These are phyloP conservation scores for Rickenella mellea DNA, from an alignment of 768 basidiomycete genomes.

Conservation along the genomic window DNA sequence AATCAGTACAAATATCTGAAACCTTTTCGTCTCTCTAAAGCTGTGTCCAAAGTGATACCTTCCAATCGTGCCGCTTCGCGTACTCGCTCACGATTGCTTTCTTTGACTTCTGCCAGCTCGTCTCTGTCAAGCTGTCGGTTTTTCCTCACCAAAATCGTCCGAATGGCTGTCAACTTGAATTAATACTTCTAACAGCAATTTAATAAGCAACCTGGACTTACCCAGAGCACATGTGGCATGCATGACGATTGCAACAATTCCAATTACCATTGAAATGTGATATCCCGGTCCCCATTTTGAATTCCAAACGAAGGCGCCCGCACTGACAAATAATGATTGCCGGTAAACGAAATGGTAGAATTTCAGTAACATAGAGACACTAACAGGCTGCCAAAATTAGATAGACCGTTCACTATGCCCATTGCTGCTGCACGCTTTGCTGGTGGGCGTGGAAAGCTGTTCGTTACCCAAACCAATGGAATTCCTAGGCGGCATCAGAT, in stretches of 20 bases:
- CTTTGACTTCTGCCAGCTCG: conserved; percentile 34
- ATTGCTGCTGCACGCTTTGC: conserved; percentile 13
- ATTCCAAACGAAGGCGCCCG: conserved; percentile 6
- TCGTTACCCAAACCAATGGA: conserved; percentile 1
- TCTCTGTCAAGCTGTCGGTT: conserved; percentile 43
- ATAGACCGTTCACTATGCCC: conserved; percentile 10
- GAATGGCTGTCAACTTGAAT: conserved; percentile 26
- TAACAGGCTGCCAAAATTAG: not conserved
- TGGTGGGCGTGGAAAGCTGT: conserved; percentile 7
- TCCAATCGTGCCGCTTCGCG: conserved; percentile 51
- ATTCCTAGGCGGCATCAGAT: not conserved
- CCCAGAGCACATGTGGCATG: not conserved
- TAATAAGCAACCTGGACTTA: too few species aligned
- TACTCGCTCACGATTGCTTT: conserved; percentile 37
- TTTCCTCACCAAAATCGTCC: conserved; percentile 33
- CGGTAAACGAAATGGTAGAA: not conserved
- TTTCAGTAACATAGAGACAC: too few species aligned
- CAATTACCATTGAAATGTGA: conserved; percentile 8
- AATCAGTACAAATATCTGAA: conserved; percentile 48
- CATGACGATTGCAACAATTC: conserved; percentile 1
- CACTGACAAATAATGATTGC: not conserved
- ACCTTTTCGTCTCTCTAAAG: conserved; percentile 43
- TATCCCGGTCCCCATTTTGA: conserved; percentile 8
- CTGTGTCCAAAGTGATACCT: conserved; percentile 51
- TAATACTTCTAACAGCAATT: not conserved